Evolutionary conservation across 2,329 filamentous ascomycete genomes (phyloP).

Genomic region (Ceratocystiopsis minuta): DNA sequence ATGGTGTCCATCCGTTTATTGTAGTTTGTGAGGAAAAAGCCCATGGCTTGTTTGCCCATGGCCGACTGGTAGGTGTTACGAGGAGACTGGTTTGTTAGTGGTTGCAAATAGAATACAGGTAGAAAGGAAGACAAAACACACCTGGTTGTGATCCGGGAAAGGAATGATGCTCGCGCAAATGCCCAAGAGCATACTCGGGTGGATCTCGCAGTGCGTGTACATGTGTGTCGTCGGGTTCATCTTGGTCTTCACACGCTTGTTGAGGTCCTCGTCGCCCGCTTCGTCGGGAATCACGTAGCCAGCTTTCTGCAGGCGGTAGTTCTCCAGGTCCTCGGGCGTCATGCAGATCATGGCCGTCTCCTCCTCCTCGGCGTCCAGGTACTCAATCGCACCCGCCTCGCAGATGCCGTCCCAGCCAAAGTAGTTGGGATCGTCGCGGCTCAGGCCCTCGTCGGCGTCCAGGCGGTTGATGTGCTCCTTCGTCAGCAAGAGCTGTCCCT

Average conservation of each 20-base stretch:
- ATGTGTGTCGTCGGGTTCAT: constrained; percentile 76
- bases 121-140: constrained; percentile 18
- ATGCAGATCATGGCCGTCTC: constrained; percentile 99
- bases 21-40: constrained; percentile 95
- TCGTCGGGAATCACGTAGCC: constrained; percentile 20
- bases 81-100: constrained; percentile 52
- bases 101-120: neutral
- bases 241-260: constrained; percentile 73
- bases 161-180: constrained; percentile 99
- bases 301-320: constrained; percentile 47
- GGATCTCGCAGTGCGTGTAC: constrained; percentile 97
- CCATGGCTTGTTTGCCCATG: constrained; percentile 99
- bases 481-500: constrained; percentile 62
- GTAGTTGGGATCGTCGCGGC: constrained; percentile 39
- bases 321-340: constrained; percentile 87
- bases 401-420: constrained; percentile 84
- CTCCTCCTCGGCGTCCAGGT: constrained; percentile 94
- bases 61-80: constrained; percentile 98
- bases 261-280: constrained; percentile 53
- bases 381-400: constrained; percentile 74
- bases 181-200: constrained; percentile 95
- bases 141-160: constrained; percentile 97
- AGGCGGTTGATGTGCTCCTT: constrained; percentile 65
- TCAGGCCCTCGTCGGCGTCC: constrained; percentile 43
- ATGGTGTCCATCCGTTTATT: constrained; percentile 97